phyloP scores from a whole-genome alignment of 306 rosid genomes.

The Gillenia trifoliata region DNA sequence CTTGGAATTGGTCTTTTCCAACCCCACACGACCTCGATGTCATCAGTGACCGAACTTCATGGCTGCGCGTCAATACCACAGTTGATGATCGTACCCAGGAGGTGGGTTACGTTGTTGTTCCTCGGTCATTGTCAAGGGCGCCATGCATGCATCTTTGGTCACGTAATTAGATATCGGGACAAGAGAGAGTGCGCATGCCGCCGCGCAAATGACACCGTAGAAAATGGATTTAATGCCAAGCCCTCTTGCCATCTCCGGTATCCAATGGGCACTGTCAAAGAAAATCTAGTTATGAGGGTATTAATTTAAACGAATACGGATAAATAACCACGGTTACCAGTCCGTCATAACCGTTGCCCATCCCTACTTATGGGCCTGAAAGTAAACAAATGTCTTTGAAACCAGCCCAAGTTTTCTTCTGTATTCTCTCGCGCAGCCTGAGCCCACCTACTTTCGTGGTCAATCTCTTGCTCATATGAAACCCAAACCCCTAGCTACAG shows the following conservation, averaged over 20 bases:
- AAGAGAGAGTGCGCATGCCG: slow-evolving; percentile 13
- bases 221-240: slow-evolving; percentile 27
- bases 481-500: not conserved
- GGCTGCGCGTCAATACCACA: slow-evolving; percentile 21
- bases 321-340: no score
- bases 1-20: slow-evolving; percentile 44
- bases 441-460: not conserved
- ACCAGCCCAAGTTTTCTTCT: no score
- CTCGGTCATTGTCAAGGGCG: slow-evolving; percentile 5
- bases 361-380: no score
- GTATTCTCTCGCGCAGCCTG: no score
- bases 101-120: slow-evolving; percentile 42
- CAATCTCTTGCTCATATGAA: not conserved
- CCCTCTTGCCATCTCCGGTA: slow-evolving; percentile 16
- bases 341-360: no score
- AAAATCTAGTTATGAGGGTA: no score
- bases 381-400: no score
- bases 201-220: slow-evolving; percentile 29
- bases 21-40: slow-evolving; percentile 37
- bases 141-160: slow-evolving; percentile 4
- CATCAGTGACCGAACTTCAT: slow-evolving; percentile 20
- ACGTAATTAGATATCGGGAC: slow-evolving; percentile 24
- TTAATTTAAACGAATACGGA: no score
- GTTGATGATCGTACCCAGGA: slow-evolving; percentile 39
- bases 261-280: slow-evolving; percentile 44